Conservation (phyloP, 371 early-diverging fungal species). For the Syncephalastrum monosporum region DNA sequence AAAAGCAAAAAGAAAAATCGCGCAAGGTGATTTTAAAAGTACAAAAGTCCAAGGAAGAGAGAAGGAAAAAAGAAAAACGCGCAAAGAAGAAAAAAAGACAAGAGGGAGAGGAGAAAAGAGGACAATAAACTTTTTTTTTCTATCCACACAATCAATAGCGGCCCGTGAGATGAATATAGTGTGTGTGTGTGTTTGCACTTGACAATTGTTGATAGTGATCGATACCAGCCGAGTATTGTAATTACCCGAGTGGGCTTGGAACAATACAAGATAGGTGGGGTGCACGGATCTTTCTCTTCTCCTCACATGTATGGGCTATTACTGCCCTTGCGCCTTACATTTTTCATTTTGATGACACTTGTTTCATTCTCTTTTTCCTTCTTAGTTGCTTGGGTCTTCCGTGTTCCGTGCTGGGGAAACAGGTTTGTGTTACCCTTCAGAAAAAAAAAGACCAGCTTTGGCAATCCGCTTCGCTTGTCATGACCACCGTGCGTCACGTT, state of each 20-base stretch:
- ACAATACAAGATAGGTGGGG: conserved; percentile 14
- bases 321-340: not conserved
- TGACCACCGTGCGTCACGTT: conserved; percentile 8
- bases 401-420: conserved; percentile 18
- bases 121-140: conserved; percentile 10
- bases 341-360: not conserved
- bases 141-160: conserved; percentile 12
- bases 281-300: conserved; percentile 3
- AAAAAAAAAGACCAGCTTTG: conserved; percentile 13
- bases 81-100: conserved; percentile 7
- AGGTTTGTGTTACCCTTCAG: conserved; percentile 2
- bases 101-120: conserved; percentile 10
- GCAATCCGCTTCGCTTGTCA: conserved; percentile 8
- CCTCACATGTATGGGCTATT: not conserved
- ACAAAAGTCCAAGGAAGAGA: conserved; percentile 2
- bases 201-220: too few relatives aligned
- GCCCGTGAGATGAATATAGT: too few relatives aligned
- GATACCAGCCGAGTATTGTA: not conserved
- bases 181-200: too few relatives aligned
- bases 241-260: conserved; percentile 2
- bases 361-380: conserved; percentile 7
- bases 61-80: conserved; percentile 2
- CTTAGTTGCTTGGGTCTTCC: conserved; percentile 11
- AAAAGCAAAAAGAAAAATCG: not conserved
- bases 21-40: not conserved